Conservation (phyloP, 2,329 filamentous ascomycete species). For the Beauveria varroae region DNA sequence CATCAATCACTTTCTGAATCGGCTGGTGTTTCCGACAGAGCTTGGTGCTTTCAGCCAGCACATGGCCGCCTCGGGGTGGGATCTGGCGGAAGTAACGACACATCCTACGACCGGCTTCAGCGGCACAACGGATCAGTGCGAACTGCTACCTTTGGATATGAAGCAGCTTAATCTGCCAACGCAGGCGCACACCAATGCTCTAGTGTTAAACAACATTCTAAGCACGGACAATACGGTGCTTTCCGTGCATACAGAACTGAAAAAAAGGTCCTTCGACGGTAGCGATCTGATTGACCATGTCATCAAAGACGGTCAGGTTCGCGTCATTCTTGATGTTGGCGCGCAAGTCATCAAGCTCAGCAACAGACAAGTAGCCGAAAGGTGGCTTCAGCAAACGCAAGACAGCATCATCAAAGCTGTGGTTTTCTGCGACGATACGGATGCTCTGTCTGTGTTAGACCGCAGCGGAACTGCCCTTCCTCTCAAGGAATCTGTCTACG, state of each 20-base stretch:
- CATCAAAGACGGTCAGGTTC: conserved; percentile 20
- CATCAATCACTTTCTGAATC: conserved; percentile 56
- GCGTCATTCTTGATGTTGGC: conserved; percentile 63
- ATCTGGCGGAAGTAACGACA: conserved; percentile 42
- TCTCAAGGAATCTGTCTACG: conserved; percentile 52
- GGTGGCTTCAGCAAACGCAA: not conserved
- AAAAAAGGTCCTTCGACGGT: conserved; percentile 35
- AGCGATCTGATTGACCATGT: conserved; percentile 9
- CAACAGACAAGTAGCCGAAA: conserved; percentile 45
- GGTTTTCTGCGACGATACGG: conserved; percentile 50
- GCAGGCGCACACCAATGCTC: conserved; percentile 59
- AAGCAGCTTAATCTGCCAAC: conserved; percentile 45
- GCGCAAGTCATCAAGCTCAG: conserved; percentile 59
- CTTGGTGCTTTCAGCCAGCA: conserved; percentile 57
- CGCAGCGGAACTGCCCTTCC: conserved; percentile 35
- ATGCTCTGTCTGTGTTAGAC: conserved; percentile 48
- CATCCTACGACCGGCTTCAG: conserved; percentile 58
- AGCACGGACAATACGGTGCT: conserved; percentile 40
- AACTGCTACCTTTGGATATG: conserved; percentile 50
- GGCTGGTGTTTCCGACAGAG: conserved; percentile 53
- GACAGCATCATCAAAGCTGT: conserved; percentile 21
- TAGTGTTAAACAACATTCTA: conserved; percentile 54
- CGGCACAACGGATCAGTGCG: conserved; percentile 57
- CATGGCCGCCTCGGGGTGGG: conserved; percentile 60
- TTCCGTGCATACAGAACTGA: not conserved